phyloP scores from a whole-genome alignment of 768 basidiomycete genomes.

The Podaxis rugospora region DNA sequence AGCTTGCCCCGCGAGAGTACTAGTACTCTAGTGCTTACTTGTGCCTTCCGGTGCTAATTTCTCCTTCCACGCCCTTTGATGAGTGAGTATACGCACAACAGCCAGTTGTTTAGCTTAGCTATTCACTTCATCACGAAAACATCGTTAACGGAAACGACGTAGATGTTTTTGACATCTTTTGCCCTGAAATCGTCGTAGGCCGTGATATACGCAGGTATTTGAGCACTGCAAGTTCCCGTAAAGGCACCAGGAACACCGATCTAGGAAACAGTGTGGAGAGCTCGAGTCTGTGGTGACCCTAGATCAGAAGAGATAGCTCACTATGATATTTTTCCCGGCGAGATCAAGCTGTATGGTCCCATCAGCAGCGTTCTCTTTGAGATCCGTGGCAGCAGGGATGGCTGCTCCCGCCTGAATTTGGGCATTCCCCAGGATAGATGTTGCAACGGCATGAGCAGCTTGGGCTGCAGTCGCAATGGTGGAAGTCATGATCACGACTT shows the following conservation, averaged over 20 bases:
- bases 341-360: constrained; percentile 38
- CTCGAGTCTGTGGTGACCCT: neutral
- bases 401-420: constrained; percentile 44
- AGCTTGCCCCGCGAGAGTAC: neutral
- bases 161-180: constrained; percentile 71
- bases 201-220: constrained; percentile 61
- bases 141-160: constrained; percentile 77
- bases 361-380: constrained; percentile 59
- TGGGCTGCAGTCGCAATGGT: constrained; percentile 41
- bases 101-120: neutral
- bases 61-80: constrained; percentile 60
- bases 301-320: constrained; percentile 25
- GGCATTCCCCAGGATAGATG: constrained; percentile 42
- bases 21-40: constrained; percentile 30
- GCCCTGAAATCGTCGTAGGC: constrained; percentile 67
- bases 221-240: constrained; percentile 64
- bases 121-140: constrained; percentile 61
- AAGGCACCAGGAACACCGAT: constrained; percentile 78
- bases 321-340: constrained; percentile 60
- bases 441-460: constrained; percentile 50
- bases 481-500: constrained; percentile 37
- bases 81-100: neutral
- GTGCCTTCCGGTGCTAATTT: constrained; percentile 53
- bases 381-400: constrained; percentile 40
- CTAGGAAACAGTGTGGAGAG: constrained; percentile 24